A percentile compares a stretch with the other conserved stretches of the same genome.
These are phyloP conservation scores for Microstegium vimineum DNA, from an alignment of 176 grass and related monocot species.

Conservation along the genomic window DNA sequence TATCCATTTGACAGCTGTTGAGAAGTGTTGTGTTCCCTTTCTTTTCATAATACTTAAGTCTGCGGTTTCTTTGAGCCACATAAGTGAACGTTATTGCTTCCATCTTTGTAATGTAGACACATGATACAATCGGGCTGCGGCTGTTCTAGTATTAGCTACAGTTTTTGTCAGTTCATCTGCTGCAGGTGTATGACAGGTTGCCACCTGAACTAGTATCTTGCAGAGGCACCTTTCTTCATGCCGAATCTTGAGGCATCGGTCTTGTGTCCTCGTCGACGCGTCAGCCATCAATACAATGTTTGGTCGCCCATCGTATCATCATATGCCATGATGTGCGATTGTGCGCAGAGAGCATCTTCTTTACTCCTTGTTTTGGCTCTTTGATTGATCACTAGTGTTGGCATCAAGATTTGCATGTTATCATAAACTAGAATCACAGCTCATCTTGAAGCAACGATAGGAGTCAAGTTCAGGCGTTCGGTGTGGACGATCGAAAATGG, in stretches of 20 bases:
- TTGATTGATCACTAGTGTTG: not conserved
- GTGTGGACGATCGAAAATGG: not conserved
- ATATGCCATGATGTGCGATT: not conserved
- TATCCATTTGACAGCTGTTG: not conserved
- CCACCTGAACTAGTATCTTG: no score
- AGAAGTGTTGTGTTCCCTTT: not conserved
- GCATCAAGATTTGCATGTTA: not conserved
- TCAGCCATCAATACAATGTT: not conserved
- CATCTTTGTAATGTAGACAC: not conserved
- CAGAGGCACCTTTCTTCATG: not conserved
- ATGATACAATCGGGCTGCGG: no score
- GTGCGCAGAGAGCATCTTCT: not conserved
- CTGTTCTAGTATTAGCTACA: no score
- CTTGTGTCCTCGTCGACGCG: not conserved
- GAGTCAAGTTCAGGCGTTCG: not conserved
- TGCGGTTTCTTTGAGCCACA: not conserved
- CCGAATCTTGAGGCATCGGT: not conserved
- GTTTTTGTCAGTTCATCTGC: no score
- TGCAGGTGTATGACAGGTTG: no score
- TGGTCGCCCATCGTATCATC: not conserved
- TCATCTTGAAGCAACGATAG: not conserved
- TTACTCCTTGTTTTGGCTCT: not conserved
- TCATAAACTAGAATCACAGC: slow-evolving; percentile 14
- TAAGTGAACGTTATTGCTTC: not conserved
- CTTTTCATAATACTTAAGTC: not conserved